These are phyloP conservation scores for Talaromyces albobiverticillius DNA, from an alignment of 2,329 filamentous ascomycete genomes.

Conservation along the genomic window DNA sequence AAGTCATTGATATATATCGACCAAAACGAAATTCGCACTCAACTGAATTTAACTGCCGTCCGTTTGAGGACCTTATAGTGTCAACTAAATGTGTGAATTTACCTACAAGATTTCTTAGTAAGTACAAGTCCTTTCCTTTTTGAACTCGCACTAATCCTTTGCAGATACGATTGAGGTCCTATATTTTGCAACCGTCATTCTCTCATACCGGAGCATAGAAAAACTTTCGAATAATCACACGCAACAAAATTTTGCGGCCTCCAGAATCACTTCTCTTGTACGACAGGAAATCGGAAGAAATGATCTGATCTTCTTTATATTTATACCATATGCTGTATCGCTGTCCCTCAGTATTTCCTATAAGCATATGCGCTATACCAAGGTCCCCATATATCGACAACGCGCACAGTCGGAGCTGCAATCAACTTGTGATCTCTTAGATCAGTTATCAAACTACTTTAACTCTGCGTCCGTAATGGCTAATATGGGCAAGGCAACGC, in stretches of 20 bases:
- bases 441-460: not conserved
- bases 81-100: slow-evolving; percentile 18
- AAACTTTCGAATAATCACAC: slow-evolving; percentile 51
- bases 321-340: slow-evolving; percentile 61
- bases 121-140: not conserved
- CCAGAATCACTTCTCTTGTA: slow-evolving; percentile 57
- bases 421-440: slow-evolving; percentile 1
- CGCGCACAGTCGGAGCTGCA: slow-evolving; percentile 5
- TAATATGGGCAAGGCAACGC: slow-evolving; percentile 1
- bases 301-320: slow-evolving; percentile 49
- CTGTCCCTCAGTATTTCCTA: slow-evolving; percentile 62
- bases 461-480: slow-evolving; percentile 3
- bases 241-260: slow-evolving; percentile 56
- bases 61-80: slow-evolving; percentile 29
- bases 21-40: slow-evolving; percentile 33
- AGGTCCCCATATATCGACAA: slow-evolving; percentile 55
- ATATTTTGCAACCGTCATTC: slow-evolving; percentile 62
- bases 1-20: slow-evolving; percentile 60
- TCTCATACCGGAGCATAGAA: slow-evolving; percentile 52
- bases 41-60: slow-evolving; percentile 19
- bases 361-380: slow-evolving; percentile 62
- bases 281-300: slow-evolving; percentile 52
- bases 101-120: slow-evolving; percentile 22
- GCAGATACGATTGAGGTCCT: slow-evolving; percentile 59
- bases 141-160: too few relatives aligned